Evolutionary conservation across 2,329 filamentous ascomycete genomes (phyloP).

Genomic region (Neopestalotiopsis sp.): DNA sequence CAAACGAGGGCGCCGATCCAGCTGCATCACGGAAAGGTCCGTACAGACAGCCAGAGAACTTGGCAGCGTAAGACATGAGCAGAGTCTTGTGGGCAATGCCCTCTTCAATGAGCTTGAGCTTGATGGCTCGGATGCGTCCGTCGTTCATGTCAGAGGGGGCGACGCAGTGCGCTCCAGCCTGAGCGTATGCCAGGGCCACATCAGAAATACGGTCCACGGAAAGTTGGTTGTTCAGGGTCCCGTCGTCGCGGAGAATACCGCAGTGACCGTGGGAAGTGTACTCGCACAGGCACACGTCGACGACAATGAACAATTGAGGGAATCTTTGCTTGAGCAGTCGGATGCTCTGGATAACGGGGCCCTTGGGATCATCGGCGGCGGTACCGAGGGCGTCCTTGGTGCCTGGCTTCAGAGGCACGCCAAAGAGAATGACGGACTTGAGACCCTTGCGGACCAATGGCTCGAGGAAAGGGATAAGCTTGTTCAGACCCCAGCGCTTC

Average conservation of each 20-base stretch:
- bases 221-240: constrained; percentile 87
- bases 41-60: constrained; percentile 96
- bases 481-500: constrained; percentile 85
- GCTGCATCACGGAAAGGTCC: constrained; percentile 97
- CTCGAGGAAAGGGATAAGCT: constrained; percentile 80
- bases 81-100: constrained; percentile 90
- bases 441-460: constrained; percentile 90
- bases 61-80: constrained; percentile 97
- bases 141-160: constrained; percentile 99
- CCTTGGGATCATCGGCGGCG: constrained; percentile 88
- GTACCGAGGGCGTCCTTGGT: constrained; percentile 92
- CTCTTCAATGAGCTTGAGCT: constrained; percentile 94
- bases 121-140: constrained; percentile 94
- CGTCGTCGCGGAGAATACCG: constrained; percentile 92
- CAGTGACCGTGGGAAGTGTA: constrained; percentile 99
- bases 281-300: constrained; percentile 96
- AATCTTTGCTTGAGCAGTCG: constrained; percentile 83
- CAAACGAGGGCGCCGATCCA: constrained; percentile 87
- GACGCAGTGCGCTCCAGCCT: constrained; percentile 93
- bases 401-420: constrained; percentile 81
- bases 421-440: constrained; percentile 92
- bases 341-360: constrained; percentile 88
- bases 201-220: constrained; percentile 95
- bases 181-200: constrained; percentile 97
- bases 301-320: constrained; percentile 87